Percentiles rank a stretch among this genome's conserved stretches.
These are phyloP conservation scores for Nothophoma quercina DNA, from an alignment of 2,329 filamentous ascomycete species.

Conservation along the genomic window DNA sequence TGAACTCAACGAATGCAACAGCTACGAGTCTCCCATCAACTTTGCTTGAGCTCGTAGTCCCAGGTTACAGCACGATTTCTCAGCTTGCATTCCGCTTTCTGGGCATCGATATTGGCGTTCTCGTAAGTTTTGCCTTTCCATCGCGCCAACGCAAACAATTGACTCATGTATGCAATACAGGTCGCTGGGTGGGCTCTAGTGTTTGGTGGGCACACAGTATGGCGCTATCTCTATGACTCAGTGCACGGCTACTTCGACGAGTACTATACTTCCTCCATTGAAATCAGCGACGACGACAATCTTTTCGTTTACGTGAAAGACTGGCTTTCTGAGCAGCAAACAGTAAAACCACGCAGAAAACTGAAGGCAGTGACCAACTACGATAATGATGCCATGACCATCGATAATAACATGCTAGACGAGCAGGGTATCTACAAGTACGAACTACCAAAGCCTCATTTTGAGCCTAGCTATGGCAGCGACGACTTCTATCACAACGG, in stretches of 20 bases:
- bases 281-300: slow-evolving; percentile 1
- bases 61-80: slow-evolving; percentile 9
- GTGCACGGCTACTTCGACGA: slow-evolving; percentile 4
- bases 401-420: slow-evolving; percentile 1
- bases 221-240: slow-evolving; percentile 10
- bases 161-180: background rate
- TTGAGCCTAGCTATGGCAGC: slow-evolving; percentile 58
- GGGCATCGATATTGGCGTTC: slow-evolving; percentile 9
- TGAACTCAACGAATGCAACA: slow-evolving; percentile 5
- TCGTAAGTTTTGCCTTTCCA: no score
- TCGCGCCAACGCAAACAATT: no score
- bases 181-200: slow-evolving; percentile 8
- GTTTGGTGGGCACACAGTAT: slow-evolving; percentile 7
- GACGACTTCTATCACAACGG: slow-evolving; percentile 55
- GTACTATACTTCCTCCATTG: slow-evolving; percentile 9
- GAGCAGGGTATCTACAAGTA: slow-evolving; percentile 14
- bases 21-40: slow-evolving; percentile 4
- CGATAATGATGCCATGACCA: slow-evolving; percentile 1
- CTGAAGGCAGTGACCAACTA: slow-evolving; percentile 7
- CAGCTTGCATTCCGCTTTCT: slow-evolving; percentile 7
- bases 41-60: slow-evolving; percentile 7
- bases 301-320: slow-evolving; percentile 6
- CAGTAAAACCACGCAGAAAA: slow-evolving; percentile 5
- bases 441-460: slow-evolving; percentile 44
- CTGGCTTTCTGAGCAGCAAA: slow-evolving; percentile 6